phyloP scores from a whole-genome alignment of 2,329 filamentous ascomycete species.

The Fusarium armeniacum region DNA sequence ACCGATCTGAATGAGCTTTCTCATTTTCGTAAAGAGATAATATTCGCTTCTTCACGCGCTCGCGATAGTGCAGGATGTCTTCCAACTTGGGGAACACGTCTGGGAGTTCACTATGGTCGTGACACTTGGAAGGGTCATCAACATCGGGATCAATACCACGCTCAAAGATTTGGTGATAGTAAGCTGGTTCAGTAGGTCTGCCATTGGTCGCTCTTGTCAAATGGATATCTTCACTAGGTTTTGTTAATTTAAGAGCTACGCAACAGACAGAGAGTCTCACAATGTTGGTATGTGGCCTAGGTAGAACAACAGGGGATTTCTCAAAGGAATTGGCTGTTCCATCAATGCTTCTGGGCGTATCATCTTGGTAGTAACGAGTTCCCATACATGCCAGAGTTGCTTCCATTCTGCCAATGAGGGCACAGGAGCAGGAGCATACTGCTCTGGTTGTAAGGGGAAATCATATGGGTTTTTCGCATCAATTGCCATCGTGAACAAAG shows the following conservation, averaged over 20 bases:
- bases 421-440: constrained; percentile 28
- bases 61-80: constrained; percentile 28
- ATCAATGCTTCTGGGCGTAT: constrained; percentile 16
- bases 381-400: constrained; percentile 38
- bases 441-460: constrained; percentile 10
- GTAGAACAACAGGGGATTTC: constrained; percentile 36
- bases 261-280: neutral
- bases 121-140: constrained; percentile 32
- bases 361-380: constrained; percentile 35
- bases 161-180: constrained; percentile 24
- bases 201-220: constrained; percentile 11
- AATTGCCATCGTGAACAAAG: neutral
- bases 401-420: constrained; percentile 36
- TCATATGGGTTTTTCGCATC: constrained; percentile 18
- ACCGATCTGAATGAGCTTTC: constrained; percentile 4
- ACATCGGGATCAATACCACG: constrained; percentile 24
- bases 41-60: constrained; percentile 28
- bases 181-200: constrained; percentile 14
- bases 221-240: constrained; percentile 29
- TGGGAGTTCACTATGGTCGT: constrained; percentile 37
- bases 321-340: constrained; percentile 34
- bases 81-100: constrained; percentile 19
- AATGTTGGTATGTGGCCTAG: constrained; percentile 38
- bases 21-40: constrained; percentile 2
- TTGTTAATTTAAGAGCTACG: neutral